Evolutionary conservation across 192 early-diverging fungal species (phyloP), one percentile per base, ranked within the genome.

Genomic region (Coemansia sp.): DNA sequence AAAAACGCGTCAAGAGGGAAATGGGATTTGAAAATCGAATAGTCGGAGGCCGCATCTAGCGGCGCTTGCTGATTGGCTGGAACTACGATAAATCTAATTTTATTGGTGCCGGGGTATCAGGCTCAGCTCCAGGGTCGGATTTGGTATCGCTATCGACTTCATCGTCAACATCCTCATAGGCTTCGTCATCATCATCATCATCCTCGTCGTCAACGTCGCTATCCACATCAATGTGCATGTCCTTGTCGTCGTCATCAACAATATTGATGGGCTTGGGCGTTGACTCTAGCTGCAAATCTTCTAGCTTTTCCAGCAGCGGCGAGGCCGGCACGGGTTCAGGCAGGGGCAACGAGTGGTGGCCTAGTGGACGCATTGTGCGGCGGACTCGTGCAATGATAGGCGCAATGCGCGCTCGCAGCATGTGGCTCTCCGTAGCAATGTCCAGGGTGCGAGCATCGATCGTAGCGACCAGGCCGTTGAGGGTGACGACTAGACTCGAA

Each of bases 281-380:
- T 36, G 60, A 14, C 27, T 46, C 69, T 25, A 31, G 58, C 32
- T 55, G 42, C 17, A 46, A 15, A 15, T 50, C 63, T 46, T 65
- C 63, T 9, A 21, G 31, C 31, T 65, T 66, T 9, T 50, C 66
- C 39, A 41, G 32, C 53, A 50, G 19, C 15, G 25, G 58, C 44
- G 29, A 45, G 29, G 44, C 42, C 8, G 51, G 29, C 37, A 21
- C 58, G 46, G 48, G 64, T 51, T 74, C 69, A 9, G 76, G 75
- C 46, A 73, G 69, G 1, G 75, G 66, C 21, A 45, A 36, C 15
- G 73, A 63, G 32, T 70, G 72, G 41, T 77, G 76, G 31, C 41
- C 60, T 2, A 83, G 70, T 44, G 80, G 69, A 15, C 75, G 72
- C 75, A 83, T 59, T 5, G 80, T 72, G 45, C 75, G 72, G 48